Evolutionary conservation across 257 asterid genomes (phyloP).

Genomic region (Capsicum rhomboideum): DNA sequence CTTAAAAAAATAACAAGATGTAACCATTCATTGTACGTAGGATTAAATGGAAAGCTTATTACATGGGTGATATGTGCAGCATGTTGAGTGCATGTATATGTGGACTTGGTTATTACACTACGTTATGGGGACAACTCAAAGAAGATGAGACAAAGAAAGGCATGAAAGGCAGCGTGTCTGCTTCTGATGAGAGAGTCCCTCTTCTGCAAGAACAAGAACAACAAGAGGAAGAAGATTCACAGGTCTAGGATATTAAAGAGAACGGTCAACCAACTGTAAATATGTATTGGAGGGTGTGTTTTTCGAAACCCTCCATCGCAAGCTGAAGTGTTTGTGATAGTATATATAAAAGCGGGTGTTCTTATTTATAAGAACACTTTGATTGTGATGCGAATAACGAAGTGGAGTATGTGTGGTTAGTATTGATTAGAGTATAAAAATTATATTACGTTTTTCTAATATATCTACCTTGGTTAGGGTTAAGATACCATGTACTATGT

Average conservation of each 20-base stretch:
- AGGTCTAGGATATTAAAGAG: constrained; percentile 10
- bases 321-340: not conserved
- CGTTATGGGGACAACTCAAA: constrained; percentile 46
- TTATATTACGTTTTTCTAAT: not conserved
- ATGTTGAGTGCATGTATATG: constrained; percentile 62
- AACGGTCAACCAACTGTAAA: not conserved
- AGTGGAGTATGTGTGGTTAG: not conserved
- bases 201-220: constrained; percentile 20
- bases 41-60: not conserved
- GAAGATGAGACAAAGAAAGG: constrained; percentile 15
- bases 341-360: not conserved
- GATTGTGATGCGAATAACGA: too few species aligned
- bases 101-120: constrained; percentile 58
- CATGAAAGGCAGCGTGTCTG: not conserved
- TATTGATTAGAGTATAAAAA: not conserved
- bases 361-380: not conserved
- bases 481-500: too few species aligned
- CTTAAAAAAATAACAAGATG: not conserved
- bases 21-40: not conserved
- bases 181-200: constrained; percentile 35
- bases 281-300: constrained; percentile 1
- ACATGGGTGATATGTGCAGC: constrained; percentile 23
- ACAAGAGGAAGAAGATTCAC: constrained; percentile 17
- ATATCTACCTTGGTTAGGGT: not conserved
- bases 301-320: constrained; percentile 1